Conservation (phyloP, 1,284 basidiomycete genomes). For the Blastosporella zonata region DNA sequence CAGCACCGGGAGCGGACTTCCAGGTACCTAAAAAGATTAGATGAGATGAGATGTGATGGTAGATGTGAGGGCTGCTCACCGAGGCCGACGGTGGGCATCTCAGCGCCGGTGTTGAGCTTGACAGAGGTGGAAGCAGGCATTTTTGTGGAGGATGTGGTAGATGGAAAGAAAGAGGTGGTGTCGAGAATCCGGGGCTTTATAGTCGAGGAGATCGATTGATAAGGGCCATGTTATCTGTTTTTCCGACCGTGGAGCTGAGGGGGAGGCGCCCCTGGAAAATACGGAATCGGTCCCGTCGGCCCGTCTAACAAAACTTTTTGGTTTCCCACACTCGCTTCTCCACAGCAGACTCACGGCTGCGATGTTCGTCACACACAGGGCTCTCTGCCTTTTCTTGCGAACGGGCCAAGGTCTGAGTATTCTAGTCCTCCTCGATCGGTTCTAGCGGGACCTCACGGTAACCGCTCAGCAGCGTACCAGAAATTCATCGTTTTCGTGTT, state of each 20-base stretch:
- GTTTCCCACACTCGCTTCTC: conserved; percentile 1
- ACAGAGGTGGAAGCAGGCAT: conserved; percentile 49
- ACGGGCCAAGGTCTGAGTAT: conserved; percentile 45
- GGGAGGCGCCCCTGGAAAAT: neutral
- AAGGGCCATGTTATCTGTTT: conserved; percentile 15
- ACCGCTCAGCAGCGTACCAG: conserved; percentile 37
- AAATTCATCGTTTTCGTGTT: conserved; percentile 25
- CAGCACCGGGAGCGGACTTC: conserved; percentile 65
- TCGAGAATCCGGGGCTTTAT: conserved; percentile 3
- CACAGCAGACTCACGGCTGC: conserved; percentile 41
- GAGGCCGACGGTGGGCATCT: conserved; percentile 75
- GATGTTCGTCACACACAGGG: conserved; percentile 38
- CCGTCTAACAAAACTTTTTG: neutral
- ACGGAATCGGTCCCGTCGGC: conserved; percentile 4
- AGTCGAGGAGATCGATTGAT: conserved; percentile 11
- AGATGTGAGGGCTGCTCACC: conserved; percentile 37
- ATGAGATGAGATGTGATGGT: neutral
- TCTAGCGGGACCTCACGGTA: conserved; percentile 34
- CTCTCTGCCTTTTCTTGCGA: conserved; percentile 28
- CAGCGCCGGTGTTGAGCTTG: conserved; percentile 70
- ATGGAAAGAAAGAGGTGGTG: neutral
- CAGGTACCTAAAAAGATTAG: conserved; percentile 61
- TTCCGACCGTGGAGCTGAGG: conserved; percentile 2
- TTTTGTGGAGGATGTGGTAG: conserved; percentile 5
- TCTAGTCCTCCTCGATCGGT: conserved; percentile 38